Conservation (phyloP, 306 rosid genomes). For the Rubus idaeus region DNA sequence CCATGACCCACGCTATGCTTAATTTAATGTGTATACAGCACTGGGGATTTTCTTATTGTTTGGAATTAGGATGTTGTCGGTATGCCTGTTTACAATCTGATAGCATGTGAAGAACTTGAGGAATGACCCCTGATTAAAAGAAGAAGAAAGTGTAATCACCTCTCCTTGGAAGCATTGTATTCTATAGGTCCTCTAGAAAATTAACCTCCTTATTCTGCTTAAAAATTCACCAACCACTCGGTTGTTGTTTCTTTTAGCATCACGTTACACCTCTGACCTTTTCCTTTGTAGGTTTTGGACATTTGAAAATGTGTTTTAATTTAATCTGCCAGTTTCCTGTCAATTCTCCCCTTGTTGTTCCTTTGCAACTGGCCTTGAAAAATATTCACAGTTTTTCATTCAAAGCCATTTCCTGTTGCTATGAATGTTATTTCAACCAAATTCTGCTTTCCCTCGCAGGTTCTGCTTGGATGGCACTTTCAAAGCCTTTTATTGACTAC, state of each 20-base stretch:
- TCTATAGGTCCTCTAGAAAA: not conserved
- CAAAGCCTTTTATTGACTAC: conserved; percentile 86
- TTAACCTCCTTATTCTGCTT: not conserved
- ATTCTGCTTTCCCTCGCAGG: conserved; percentile 49
- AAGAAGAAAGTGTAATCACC: not conserved
- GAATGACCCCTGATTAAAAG: not conserved
- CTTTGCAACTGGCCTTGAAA: conserved; percentile 5
- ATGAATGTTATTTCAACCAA: not conserved
- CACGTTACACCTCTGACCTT: not conserved
- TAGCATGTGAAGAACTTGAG: not conserved
- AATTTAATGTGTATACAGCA: not conserved
- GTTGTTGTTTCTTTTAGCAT: not conserved
- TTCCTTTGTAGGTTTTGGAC: conserved; percentile 4
- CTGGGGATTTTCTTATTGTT: not conserved
- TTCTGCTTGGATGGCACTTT: conserved; percentile 99
- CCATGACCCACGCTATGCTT: not conserved
- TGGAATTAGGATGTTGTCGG: not conserved
- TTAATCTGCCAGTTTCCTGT: not conserved
- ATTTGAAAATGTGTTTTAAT: not conserved
- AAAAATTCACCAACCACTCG: not conserved
- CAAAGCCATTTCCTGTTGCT: not conserved
- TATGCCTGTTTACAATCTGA: not conserved
- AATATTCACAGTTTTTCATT: not conserved
- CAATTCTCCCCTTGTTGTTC: not conserved
- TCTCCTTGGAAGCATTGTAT: not conserved